phyloP scores from a whole-genome alignment of 2,329 filamentous ascomycete species.

The Aspergillus jensenii region DNA sequence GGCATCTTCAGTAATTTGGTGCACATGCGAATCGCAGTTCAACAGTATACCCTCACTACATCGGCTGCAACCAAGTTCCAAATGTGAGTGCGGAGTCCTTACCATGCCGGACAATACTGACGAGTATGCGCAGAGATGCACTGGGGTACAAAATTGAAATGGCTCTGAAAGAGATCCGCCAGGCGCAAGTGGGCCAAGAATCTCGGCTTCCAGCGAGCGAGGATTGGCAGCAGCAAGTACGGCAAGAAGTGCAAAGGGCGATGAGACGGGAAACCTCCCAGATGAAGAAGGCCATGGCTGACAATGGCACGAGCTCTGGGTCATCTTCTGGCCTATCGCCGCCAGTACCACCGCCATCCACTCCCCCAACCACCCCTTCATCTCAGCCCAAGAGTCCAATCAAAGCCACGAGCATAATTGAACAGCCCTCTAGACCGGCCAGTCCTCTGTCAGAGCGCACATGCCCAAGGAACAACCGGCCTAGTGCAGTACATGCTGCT shows the following conservation, averaged over 20 bases:
- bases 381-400: background rate
- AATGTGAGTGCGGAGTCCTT: background rate
- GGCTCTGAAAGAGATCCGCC: background rate
- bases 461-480: too few species aligned
- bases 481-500: too few species aligned
- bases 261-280: background rate
- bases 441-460: too few species aligned
- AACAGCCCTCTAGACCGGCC: too few species aligned
- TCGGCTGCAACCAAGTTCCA: background rate
- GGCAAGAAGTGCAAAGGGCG: background rate
- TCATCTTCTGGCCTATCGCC: background rate
- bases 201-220: rapidly evolving
- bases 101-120: background rate
- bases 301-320: background rate
- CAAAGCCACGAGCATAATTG: background rate
- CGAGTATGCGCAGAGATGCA: background rate
- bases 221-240: background rate
- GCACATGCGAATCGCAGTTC: background rate
- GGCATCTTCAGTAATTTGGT: background rate
- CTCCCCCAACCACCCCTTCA: background rate
- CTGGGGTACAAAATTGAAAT: rapidly evolving
- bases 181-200: background rate
- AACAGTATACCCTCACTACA: background rate
- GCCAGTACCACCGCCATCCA: background rate
- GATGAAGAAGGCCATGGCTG: background rate